Evolutionary conservation across 371 early-diverging fungal species (phyloP).

Genomic region (Lichtheimia corymbifera): DNA sequence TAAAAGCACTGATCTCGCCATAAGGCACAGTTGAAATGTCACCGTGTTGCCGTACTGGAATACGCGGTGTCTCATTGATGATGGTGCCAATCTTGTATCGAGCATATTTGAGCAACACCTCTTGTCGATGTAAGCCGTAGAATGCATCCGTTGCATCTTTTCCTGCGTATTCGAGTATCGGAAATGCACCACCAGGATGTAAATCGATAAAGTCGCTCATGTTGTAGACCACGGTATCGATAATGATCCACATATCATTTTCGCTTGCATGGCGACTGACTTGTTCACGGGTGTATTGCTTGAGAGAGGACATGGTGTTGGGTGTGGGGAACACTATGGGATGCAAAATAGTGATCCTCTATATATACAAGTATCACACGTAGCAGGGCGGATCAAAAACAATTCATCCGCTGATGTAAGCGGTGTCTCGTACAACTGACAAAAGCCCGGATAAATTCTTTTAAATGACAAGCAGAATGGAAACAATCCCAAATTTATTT

Average conservation of each 20-base stretch:
- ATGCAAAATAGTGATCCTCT: background rate
- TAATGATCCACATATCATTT: constrained; percentile 89
- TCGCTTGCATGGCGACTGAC: constrained; percentile 73
- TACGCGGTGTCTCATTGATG: constrained; percentile 33
- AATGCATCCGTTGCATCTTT: constrained; percentile 72
- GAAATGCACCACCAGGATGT: constrained; percentile 92
- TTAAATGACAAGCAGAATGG: too few relatives aligned
- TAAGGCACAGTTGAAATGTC: constrained; percentile 57
- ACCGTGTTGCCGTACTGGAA: constrained; percentile 35
- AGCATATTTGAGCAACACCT: constrained; percentile 53
- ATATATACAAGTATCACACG: too few relatives aligned
- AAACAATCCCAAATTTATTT: too few relatives aligned
- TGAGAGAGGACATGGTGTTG: constrained; percentile 16
- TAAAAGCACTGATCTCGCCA: constrained; percentile 51
- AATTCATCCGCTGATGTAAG: too few relatives aligned
- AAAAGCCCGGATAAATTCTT: too few relatives aligned
- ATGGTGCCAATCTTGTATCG: constrained; percentile 52
- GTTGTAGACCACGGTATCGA: constrained; percentile 87
- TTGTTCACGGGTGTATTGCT: constrained; percentile 65
- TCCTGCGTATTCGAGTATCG: constrained; percentile 71
- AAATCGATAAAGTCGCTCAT: constrained; percentile 83
- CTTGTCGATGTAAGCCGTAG: constrained; percentile 71
- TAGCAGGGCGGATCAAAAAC: too few relatives aligned
- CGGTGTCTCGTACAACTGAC: too few relatives aligned
- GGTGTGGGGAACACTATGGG: background rate